Conservation (phyloP, 345 rosid genomes). For the Conringia planisiliqua region DNA sequence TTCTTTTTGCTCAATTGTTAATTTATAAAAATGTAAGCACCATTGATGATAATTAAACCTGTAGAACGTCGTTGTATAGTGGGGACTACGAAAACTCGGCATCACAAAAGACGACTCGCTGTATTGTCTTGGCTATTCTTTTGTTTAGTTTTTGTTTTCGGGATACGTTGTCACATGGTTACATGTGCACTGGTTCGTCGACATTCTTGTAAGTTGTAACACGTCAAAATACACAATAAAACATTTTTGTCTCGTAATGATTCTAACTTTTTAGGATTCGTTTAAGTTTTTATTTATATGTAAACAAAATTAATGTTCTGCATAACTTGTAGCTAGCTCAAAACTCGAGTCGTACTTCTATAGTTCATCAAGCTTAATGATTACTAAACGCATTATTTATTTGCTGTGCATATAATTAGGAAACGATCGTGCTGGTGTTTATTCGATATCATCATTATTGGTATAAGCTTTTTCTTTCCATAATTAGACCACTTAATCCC, state of each 20-base stretch:
- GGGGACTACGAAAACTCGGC: constrained; percentile 22
- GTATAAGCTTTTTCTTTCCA: constrained; percentile 14
- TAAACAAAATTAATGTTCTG: neutral
- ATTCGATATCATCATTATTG: constrained; percentile 13
- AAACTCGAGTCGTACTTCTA: constrained; percentile 7
- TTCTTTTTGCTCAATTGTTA: neutral
- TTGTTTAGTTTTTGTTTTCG: neutral
- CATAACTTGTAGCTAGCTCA: neutral
- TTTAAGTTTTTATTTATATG: neutral
- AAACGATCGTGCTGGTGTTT: constrained; percentile 20
- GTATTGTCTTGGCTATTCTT: constrained; percentile 27
- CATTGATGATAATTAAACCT: neutral
- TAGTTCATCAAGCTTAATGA: neutral
- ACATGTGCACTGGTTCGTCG: constrained; percentile 34
- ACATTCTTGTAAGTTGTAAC: constrained; percentile 9
- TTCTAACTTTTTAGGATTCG: neutral
- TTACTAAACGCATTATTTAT: neutral
- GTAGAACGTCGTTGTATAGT: constrained; percentile 17
- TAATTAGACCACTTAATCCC: constrained; percentile 20
- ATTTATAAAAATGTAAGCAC: neutral
- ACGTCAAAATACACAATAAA: constrained; percentile 12
- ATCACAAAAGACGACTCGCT: constrained; percentile 27
- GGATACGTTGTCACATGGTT: constrained; percentile 32
- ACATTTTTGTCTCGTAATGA: neutral
- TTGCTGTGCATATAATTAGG: neutral